Percentiles rank a stretch among this genome's conserved stretches.
Conservation (phyloP, 2,329 filamentous ascomycete genomes). For the Penicillium verrucosum region DNA sequence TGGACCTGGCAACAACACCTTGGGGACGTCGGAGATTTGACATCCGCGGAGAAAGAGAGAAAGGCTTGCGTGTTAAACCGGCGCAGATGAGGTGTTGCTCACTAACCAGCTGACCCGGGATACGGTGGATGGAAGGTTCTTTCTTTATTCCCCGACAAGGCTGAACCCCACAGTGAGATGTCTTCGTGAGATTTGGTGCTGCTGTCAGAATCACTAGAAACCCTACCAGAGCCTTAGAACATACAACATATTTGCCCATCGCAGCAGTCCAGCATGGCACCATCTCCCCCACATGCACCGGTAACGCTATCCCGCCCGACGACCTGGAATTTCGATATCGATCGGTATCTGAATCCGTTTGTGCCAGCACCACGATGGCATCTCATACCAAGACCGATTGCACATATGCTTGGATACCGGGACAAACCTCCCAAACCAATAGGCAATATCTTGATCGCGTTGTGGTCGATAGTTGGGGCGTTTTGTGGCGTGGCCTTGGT, state of each 20-base stretch:
- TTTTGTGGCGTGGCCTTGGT: slow-evolving; percentile 62
- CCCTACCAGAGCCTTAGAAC: not conserved
- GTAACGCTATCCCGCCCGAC: slow-evolving; percentile 22
- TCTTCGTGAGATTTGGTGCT: not conserved
- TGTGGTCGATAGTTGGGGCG: slow-evolving; percentile 64
- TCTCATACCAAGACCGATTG: slow-evolving; percentile 61
- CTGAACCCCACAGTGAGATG: not conserved
- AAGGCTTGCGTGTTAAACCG: slow-evolving; percentile 2
- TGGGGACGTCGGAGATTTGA: not conserved
- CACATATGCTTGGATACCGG: slow-evolving; percentile 67
- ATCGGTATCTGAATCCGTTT: slow-evolving; percentile 68
- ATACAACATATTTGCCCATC: not conserved
- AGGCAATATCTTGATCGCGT: slow-evolving; percentile 58
- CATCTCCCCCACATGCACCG: not conserved
- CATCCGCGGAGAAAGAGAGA: slow-evolving; percentile 16
- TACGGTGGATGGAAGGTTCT: not conserved
- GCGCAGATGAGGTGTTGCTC: not conserved
- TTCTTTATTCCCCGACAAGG: slow-evolving; percentile 3
- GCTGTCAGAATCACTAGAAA: not conserved
- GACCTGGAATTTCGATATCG: slow-evolving; percentile 65
- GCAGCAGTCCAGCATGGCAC: slow-evolving; percentile 4
- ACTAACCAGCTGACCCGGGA: too few relatives aligned
- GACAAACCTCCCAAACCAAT: slow-evolving; percentile 36
- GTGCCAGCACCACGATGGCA: slow-evolving; percentile 65
- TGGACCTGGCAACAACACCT: not conserved